Evolutionary conservation across 2,329 filamentous ascomycete species (phyloP).

Genomic region (Penicillium freii): DNA sequence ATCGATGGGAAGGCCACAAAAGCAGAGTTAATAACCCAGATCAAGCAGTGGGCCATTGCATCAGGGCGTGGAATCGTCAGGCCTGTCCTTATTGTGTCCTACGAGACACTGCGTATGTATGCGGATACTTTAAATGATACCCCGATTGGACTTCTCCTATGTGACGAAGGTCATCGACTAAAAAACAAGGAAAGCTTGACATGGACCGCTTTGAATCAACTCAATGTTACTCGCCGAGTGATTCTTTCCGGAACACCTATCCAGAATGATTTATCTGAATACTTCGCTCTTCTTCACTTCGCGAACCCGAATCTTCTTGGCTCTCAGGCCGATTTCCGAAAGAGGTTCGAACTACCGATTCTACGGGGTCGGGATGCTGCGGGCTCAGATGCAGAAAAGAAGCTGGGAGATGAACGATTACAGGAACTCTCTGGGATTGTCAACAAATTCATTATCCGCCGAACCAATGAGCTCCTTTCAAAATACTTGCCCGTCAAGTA

Average conservation of each 20-base stretch:
- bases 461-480: constrained; percentile 95
- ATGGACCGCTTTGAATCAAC: constrained; percentile 81
- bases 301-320: constrained; percentile 92
- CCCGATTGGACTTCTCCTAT: constrained; percentile 87
- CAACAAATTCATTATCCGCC: constrained; percentile 97
- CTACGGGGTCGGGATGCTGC: constrained; percentile 86
- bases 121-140: constrained; percentile 86
- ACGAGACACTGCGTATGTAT: constrained; percentile 90
- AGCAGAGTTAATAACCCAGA: constrained; percentile 82
- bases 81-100: constrained; percentile 95
- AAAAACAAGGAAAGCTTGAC: constrained; percentile 98
- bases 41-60: constrained; percentile 92
- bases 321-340: constrained; percentile 85
- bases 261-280: constrained; percentile 97
- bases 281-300: constrained; percentile 93
- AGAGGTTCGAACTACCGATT: constrained; percentile 90
- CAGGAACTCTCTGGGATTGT: constrained; percentile 78
- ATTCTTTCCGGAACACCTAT: constrained; percentile 97
- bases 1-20: constrained; percentile 97
- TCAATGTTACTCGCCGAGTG: constrained; percentile 87
- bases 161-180: constrained; percentile 92
- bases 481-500: constrained; percentile 99
- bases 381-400: constrained; percentile 76
- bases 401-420: constrained; percentile 80
- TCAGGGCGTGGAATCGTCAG: constrained; percentile 85